Evolutionary conservation across 192 early-diverging fungal species (phyloP).

Genomic region (Pilaira anomala): DNA sequence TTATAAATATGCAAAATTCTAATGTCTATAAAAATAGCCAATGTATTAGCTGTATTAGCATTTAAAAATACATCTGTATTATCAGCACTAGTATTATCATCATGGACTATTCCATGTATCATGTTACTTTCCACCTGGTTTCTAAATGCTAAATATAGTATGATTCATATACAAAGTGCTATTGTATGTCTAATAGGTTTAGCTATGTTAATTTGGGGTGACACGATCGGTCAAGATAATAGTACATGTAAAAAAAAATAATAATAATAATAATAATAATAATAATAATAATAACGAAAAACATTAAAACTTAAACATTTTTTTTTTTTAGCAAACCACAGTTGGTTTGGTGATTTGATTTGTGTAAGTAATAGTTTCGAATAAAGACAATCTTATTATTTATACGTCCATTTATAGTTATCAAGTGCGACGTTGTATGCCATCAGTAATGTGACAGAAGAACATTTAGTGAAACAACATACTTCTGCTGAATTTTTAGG

Average conservation of each 20-base stretch:
- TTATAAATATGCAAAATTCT: not conserved
- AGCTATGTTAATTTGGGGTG: slow-evolving; percentile 27
- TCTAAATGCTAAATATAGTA: slow-evolving; percentile 12
- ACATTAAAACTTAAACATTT: too few relatives aligned
- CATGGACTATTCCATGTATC: slow-evolving; percentile 34
- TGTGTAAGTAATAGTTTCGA: slow-evolving; percentile 25
- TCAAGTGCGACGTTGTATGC: slow-evolving; percentile 31
- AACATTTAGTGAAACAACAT: slow-evolving; percentile 25
- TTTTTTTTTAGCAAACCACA: slow-evolving; percentile 16
- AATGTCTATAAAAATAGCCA: slow-evolving; percentile 16
- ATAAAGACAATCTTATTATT: too few relatives aligned
- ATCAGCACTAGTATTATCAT: slow-evolving; percentile 27
- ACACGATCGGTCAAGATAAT: slow-evolving; percentile 7
- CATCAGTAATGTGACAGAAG: slow-evolving; percentile 29
- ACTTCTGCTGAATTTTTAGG: slow-evolving; percentile 19
- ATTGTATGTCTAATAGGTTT: slow-evolving; percentile 23
- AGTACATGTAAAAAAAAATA: slow-evolving; percentile 15
- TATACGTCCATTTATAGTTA: slow-evolving; percentile 17
- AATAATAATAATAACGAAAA: not conserved
- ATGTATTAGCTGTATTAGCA: slow-evolving; percentile 29
- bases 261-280: not conserved
- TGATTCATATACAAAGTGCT: slow-evolving; percentile 15
- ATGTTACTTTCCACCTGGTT: slow-evolving; percentile 24
- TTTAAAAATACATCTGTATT: slow-evolving; percentile 36
- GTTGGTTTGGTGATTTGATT: slow-evolving; percentile 31